Percentiles rank a stretch among this genome's conserved stretches.
phyloP scores from a whole-genome alignment of 192 early-diverging fungal species.

The Spinellus fusiger region DNA sequence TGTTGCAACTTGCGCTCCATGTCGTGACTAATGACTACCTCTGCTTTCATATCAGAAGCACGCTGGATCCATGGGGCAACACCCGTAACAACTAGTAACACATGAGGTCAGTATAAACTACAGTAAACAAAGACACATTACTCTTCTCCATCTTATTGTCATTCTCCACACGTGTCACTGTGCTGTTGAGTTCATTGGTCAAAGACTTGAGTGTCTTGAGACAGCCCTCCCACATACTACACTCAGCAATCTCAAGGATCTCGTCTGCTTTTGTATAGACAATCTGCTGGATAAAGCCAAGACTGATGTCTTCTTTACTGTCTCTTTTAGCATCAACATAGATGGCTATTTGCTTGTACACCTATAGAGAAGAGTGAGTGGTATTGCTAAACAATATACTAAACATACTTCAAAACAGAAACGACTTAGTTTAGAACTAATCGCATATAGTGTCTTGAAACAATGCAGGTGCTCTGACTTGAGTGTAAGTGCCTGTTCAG shows the following conservation, averaged over 20 bases:
- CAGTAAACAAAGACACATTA: conserved; percentile 11
- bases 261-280: conserved; percentile 53
- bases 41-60: conserved; percentile 74
- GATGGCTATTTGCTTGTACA: conserved; percentile 28
- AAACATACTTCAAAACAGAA: conserved; percentile 41
- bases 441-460: conserved; percentile 39
- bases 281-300: conserved; percentile 45
- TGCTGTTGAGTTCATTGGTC: conserved; percentile 38
- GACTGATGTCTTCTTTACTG: conserved; percentile 32
- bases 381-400: neutral
- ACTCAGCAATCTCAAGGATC: conserved; percentile 50
- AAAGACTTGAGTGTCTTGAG: conserved; percentile 43
- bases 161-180: conserved; percentile 46
- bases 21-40: conserved; percentile 75
- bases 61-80: conserved; percentile 77
- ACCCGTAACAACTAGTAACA: conserved; percentile 30
- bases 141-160: conserved; percentile 46
- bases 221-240: conserved; percentile 54
- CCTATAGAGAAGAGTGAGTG: neutral
- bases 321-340: conserved; percentile 44
- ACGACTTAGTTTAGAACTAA: conserved; percentile 41
- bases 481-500: conserved; percentile 37
- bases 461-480: conserved; percentile 41
- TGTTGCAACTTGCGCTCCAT: conserved; percentile 71
- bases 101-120: neutral